Evolutionary conservation across 805 yeast genomes (phyloP).

Genomic region (Spathaspora sp.): DNA sequence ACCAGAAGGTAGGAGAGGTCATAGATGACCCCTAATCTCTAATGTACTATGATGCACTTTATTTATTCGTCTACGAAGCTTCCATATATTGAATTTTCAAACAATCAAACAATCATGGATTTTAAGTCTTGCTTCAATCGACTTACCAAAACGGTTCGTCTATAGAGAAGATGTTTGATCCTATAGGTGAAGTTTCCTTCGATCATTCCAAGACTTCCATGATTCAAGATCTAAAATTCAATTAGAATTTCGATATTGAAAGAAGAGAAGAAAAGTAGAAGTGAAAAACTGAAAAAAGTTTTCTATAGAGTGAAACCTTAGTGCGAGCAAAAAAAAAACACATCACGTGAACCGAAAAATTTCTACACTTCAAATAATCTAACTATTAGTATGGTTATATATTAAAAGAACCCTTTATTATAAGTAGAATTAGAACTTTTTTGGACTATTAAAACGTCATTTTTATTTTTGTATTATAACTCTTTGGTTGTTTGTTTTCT

Average conservation of each 20-base stretch:
- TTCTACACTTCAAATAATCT: too few relatives aligned
- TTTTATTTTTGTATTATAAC: background rate
- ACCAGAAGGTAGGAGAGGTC: slow-evolving; percentile 32
- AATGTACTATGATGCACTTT: slow-evolving; percentile 49
- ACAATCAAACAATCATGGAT: background rate
- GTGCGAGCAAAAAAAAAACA: background rate
- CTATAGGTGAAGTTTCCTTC: slow-evolving; percentile 4
- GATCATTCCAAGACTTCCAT: slow-evolving; percentile 16
- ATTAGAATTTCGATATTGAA: background rate
- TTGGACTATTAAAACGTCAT: background rate
- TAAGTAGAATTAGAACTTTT: background rate
- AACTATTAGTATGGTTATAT: background rate
- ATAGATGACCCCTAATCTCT: slow-evolving; percentile 15
- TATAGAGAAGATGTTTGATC: slow-evolving; percentile 28
- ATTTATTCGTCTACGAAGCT: slow-evolving; percentile 12
- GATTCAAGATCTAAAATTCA: background rate
- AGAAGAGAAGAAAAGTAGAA: background rate
- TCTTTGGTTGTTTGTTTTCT: background rate
- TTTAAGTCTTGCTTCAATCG: slow-evolving; percentile 30
- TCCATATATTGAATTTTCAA: background rate
- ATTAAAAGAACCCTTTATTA: background rate
- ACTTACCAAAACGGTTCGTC: slow-evolving; percentile 44
- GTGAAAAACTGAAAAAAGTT: background rate
- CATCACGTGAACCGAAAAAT: background rate
- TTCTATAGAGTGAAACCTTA: background rate